Evolutionary conservation across 176 grass and related monocot genomes (phyloP).

Genomic region (Carex kokanica): DNA sequence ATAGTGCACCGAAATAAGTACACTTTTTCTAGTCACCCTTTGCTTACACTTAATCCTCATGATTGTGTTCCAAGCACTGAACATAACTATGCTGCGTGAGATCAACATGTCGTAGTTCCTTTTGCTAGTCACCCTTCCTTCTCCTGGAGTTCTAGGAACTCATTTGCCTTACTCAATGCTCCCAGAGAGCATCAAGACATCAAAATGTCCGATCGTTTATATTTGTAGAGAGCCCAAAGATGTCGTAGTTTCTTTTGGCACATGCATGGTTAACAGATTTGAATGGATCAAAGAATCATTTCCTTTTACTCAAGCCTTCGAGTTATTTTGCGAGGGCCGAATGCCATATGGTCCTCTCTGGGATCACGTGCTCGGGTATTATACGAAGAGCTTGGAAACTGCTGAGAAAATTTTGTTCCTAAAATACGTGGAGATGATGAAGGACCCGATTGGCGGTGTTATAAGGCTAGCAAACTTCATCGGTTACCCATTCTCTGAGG

Average conservation of each 20-base stretch:
- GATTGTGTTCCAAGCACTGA: neutral
- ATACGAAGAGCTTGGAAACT: too few species aligned
- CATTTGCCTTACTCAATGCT: slow-evolving; percentile 20
- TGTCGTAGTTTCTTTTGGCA: too few species aligned
- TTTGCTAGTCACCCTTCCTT: neutral
- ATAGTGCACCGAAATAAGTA: neutral
- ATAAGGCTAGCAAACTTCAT: too few species aligned
- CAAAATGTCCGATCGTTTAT: slow-evolving; percentile 5
- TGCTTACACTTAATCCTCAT: neutral
- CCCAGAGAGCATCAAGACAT: neutral
- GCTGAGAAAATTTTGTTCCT: too few species aligned
- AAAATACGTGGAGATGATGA: too few species aligned
- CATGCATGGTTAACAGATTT: neutral
- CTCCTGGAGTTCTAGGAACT: neutral
- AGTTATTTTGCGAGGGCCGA: neutral
- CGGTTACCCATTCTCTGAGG: too few species aligned
- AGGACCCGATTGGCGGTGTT: too few species aligned
- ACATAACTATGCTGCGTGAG: neutral
- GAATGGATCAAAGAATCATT: neutral
- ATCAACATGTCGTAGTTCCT: too few species aligned
- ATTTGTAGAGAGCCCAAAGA: too few species aligned
- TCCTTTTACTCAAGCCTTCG: neutral
- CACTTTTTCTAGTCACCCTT: neutral
- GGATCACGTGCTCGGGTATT: too few species aligned
- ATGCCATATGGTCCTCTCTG: too few species aligned